Conservation (phyloP, 1,284 basidiomycete genomes). For the Baeospora myosura region DNA sequence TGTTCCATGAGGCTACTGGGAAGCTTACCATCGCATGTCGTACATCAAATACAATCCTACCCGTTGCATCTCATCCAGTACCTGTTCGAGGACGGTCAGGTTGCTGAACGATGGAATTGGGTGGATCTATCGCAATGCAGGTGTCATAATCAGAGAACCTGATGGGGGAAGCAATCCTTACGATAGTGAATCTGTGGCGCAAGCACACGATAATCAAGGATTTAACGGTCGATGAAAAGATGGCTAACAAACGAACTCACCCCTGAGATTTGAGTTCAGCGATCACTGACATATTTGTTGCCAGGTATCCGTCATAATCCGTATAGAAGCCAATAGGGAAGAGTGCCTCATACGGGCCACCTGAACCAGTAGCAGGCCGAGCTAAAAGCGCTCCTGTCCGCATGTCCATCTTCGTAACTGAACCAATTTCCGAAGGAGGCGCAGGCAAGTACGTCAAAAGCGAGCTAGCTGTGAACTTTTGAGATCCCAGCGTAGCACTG, state of each 20-base stretch:
- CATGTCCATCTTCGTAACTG: slow-evolving; percentile 64
- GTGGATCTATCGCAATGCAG: slow-evolving; percentile 39
- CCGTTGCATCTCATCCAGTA: slow-evolving; percentile 64
- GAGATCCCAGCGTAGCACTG: slow-evolving; percentile 30
- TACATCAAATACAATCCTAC: slow-evolving; percentile 71
- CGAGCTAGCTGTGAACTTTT: slow-evolving; percentile 40
- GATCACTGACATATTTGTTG: slow-evolving; percentile 45
- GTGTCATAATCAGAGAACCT: neutral
- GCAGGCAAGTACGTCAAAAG: slow-evolving; percentile 54
- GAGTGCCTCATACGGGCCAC: slow-evolving; percentile 48
- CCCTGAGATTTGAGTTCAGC: slow-evolving; percentile 55
- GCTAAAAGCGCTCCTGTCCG: slow-evolving; percentile 63
- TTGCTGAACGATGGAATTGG: slow-evolving; percentile 59
- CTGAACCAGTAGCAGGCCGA: slow-evolving; percentile 39
- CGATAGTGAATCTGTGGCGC: slow-evolving; percentile 24
- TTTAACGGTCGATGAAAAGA: slow-evolving; percentile 2
- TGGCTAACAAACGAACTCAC: slow-evolving; percentile 28
- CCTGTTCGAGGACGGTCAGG: slow-evolving; percentile 43
- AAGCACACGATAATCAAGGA: slow-evolving; percentile 5
- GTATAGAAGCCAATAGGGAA: slow-evolving; percentile 74
- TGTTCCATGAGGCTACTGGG: neutral
- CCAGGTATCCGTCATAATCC: slow-evolving; percentile 52
- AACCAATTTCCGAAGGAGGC: slow-evolving; percentile 33
- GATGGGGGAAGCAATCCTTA: slow-evolving; percentile 13
- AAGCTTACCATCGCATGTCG: slow-evolving; percentile 61